phyloP scores from a whole-genome alignment of 2,329 filamentous ascomycete genomes.

The Akanthomyces lecanii region DNA sequence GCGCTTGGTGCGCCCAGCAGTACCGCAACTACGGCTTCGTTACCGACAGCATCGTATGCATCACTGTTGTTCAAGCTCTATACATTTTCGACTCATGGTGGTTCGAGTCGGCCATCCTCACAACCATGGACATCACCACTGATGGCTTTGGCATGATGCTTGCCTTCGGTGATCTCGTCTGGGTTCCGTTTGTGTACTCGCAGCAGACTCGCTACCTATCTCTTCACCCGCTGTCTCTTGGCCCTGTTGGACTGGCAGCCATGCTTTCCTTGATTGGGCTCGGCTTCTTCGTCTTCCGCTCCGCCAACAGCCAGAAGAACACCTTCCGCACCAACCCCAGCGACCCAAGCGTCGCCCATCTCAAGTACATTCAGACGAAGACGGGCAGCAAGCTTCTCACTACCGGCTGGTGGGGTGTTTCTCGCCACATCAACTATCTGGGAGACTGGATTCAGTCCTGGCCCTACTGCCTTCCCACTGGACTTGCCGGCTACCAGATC shows the following conservation, averaged over 20 bases:
- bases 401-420: slow-evolving; percentile 89
- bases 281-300: slow-evolving; percentile 89
- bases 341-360: slow-evolving; percentile 72
- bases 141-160: slow-evolving; percentile 97
- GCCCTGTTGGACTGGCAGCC: slow-evolving; percentile 57
- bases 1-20: slow-evolving; percentile 80
- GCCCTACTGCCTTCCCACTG: slow-evolving; percentile 85
- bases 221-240: slow-evolving; percentile 75
- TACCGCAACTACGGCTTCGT: slow-evolving; percentile 79
- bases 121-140: slow-evolving; percentile 89
- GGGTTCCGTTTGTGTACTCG: slow-evolving; percentile 88
- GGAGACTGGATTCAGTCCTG: slow-evolving; percentile 94
- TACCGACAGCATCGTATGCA: slow-evolving; percentile 79
- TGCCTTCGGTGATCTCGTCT: slow-evolving; percentile 84
- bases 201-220: slow-evolving; percentile 81
- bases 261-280: slow-evolving; percentile 63
- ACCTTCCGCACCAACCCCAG: slow-evolving; percentile 82
- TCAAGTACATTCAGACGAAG: slow-evolving; percentile 82
- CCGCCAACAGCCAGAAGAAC: slow-evolving; percentile 95
- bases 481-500: slow-evolving; percentile 76
- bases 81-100: slow-evolving; percentile 83
- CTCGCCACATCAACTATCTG: slow-evolving; percentile 92
- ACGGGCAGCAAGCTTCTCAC: slow-evolving; percentile 75
- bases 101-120: slow-evolving; percentile 85
- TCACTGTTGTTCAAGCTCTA: slow-evolving; percentile 70